These are phyloP conservation scores for Blastobotrys ciferrii DNA, from an alignment of 1,139 yeast genomes.

Conservation along the genomic window DNA sequence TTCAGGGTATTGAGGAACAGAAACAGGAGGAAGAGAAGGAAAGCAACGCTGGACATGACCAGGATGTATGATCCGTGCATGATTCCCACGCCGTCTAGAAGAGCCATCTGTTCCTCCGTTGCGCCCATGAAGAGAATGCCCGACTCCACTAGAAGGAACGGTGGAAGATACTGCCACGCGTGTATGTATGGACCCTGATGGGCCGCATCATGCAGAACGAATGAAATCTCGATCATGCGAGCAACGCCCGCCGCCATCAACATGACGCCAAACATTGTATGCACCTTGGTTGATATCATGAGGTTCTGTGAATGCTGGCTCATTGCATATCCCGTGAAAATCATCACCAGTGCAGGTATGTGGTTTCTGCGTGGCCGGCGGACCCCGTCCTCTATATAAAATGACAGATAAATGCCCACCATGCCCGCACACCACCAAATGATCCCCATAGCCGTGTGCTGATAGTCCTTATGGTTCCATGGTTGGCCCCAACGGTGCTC, in stretches of 20 bases:
- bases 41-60: slow-evolving; percentile 71
- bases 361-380: slow-evolving; percentile 54
- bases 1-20: slow-evolving; percentile 57
- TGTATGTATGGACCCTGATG: slow-evolving; percentile 46
- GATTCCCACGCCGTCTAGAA: slow-evolving; percentile 71
- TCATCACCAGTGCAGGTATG: slow-evolving; percentile 75
- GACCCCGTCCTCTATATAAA: slow-evolving; percentile 44
- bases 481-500: slow-evolving; percentile 95
- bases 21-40: slow-evolving; percentile 66
- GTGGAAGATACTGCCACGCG: slow-evolving; percentile 81
- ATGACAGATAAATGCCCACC: slow-evolving; percentile 71
- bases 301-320: slow-evolving; percentile 78
- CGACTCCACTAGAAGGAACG: slow-evolving; percentile 71
- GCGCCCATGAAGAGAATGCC: slow-evolving; percentile 91
- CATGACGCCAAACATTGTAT: slow-evolving; percentile 77
- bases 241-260: slow-evolving; percentile 74
- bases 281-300: slow-evolving; percentile 78
- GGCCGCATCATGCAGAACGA: slow-evolving; percentile 54
- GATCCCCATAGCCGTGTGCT: slow-evolving; percentile 94
- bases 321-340: slow-evolving; percentile 94
- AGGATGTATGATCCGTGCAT: slow-evolving; percentile 83
- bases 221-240: slow-evolving; percentile 74
- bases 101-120: slow-evolving; percentile 76
- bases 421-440: slow-evolving; percentile 96
- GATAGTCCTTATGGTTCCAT: slow-evolving; percentile 85